Base-by-base conservation (phyloP, 768 basidiomycete genomes). In the Kondoa malvinella region DNA sequence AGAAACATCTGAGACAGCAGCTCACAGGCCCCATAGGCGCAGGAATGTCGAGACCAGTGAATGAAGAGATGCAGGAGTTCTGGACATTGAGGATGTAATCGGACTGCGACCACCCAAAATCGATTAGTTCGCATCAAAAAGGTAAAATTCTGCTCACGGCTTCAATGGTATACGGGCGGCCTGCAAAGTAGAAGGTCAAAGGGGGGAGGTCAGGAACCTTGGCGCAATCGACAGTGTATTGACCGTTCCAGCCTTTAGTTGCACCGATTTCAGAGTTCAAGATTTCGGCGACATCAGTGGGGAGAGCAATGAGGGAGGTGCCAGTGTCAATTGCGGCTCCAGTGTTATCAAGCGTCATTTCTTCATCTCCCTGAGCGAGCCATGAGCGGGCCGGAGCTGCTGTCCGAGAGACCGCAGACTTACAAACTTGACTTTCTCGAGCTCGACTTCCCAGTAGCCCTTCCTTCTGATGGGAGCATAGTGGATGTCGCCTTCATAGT, bases 211-310 rank as follows among this genome's bases (percentile, higher is more conserved):
- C 76, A n/a, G 88, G 81, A 70, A 97, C 86, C 75, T 83, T 90
- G 69, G 83, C 79, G 77, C 95, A 97, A 71, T 92, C 89, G 70
- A 99, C 81, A 29, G 69, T 62, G 32, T 94, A 95, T 78, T 96
- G 94, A 56, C 94, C 95, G 75, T 88, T 95, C 92, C 92, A 97
- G 1, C 62, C 33, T 56, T 68, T 67, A 26, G 56, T 67, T 34
- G 66, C 62, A 68, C 95, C 95, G 65, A 99, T 95, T 72, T 81
- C 80, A 77, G 87, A 81, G 79, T 99, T 97, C 74, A 99, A 81
- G 89, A 99, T 89, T 81, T 99, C 95, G 65, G 95, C 92, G 66
- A 97, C 82, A 75, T 97, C 94, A 67, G 86, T 85, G 64, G 94
- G 94, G 63, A 94, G 81, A 62, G 87, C 94, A 73, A 97, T 96